Conservation (phyloP, 2,329 filamentous ascomycete genomes). For the Arthrobotrys sinensis region DNA sequence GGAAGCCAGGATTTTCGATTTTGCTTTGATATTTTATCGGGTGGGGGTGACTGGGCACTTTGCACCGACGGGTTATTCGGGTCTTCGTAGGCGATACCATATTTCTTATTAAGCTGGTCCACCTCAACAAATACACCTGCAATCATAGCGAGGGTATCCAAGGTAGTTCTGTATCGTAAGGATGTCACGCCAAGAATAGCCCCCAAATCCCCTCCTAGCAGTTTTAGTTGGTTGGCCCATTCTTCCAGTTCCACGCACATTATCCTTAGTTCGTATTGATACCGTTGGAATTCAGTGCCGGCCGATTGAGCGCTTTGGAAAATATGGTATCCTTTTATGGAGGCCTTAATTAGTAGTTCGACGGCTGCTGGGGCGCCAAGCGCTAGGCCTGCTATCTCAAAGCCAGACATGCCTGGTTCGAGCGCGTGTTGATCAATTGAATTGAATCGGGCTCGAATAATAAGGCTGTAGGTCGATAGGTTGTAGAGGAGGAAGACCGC, state of each 20-base stretch:
- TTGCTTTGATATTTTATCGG: background rate
- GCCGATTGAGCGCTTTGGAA: background rate
- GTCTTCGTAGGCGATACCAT: constrained; percentile 2
- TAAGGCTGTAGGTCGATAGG: no score
- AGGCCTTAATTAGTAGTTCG: background rate
- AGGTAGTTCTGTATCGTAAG: background rate
- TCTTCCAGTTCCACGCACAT: background rate
- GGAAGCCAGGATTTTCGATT: background rate
- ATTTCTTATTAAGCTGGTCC: background rate
- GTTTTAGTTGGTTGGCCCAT: background rate
- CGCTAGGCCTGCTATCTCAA: background rate
- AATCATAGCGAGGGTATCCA: constrained; percentile 7
- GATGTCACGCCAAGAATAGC: background rate
- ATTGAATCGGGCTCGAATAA: background rate
- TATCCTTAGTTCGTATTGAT: background rate
- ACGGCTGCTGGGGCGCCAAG: background rate
- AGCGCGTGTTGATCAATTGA: no score
- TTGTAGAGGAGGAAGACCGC: no score
- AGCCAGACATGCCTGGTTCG: background rate
- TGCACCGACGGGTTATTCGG: background rate
- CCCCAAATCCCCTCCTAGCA: background rate
- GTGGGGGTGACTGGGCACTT: background rate
- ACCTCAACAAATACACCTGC: constrained; percentile 9
- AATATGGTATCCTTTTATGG: background rate
- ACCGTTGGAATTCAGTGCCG: background rate